Evolutionary conservation across 257 asterid species (phyloP).

Genomic region (Salvia rosmarinus): DNA sequence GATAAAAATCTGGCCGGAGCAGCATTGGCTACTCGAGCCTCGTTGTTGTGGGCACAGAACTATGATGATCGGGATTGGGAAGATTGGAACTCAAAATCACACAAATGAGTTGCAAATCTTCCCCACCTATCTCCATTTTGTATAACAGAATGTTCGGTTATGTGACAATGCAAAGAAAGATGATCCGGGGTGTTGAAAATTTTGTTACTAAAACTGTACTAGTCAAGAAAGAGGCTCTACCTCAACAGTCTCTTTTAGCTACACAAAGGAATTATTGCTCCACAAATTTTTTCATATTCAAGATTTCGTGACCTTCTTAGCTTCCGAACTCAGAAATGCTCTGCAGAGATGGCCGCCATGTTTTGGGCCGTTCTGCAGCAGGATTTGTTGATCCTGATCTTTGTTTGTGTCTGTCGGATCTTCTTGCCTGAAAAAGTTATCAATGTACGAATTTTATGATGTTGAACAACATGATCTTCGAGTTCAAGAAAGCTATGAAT

Average conservation of each 20-base stretch:
- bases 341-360: constrained; percentile 68
- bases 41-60: constrained; percentile 69
- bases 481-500: background rate
- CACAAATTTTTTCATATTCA: constrained; percentile 17
- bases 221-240: constrained; percentile 31
- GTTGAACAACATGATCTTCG: no score
- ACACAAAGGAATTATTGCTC: constrained; percentile 38
- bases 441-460: background rate
- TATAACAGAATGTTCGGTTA: constrained; percentile 10
- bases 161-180: constrained; percentile 14
- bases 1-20: constrained; percentile 66
- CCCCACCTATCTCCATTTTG: background rate
- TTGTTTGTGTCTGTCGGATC: constrained; percentile 42
- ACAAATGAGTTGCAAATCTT: constrained; percentile 24
- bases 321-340: constrained; percentile 60
- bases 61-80: constrained; percentile 65
- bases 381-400: constrained; percentile 39
- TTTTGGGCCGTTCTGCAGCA: constrained; percentile 46
- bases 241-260: constrained; percentile 30
- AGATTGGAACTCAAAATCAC: constrained; percentile 52
- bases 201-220: constrained; percentile 28
- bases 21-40: constrained; percentile 62
- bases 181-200: constrained; percentile 14
- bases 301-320: constrained; percentile 23
- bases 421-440: constrained; percentile 44